Evolutionary conservation across 495 filamentous ascomycete species (phyloP), one percentile per base, ranked within the genome.

Genomic region (Daldinia vernicosa): DNA sequence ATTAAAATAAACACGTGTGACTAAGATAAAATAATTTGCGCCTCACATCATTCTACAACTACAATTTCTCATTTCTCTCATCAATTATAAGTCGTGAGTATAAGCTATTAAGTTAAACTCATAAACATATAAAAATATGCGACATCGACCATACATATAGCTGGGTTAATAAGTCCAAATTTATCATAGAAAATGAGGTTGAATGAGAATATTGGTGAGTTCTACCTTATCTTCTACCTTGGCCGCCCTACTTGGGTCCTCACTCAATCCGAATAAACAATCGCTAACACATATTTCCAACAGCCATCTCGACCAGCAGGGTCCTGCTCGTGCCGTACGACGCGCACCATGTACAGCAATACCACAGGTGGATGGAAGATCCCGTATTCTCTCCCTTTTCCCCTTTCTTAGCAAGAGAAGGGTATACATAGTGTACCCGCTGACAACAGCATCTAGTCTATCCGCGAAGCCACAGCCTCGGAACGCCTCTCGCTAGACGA

Each of bases 351-450:
- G 94, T 97, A 35, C 84, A 84, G 8, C 89, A 83, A 2, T 97
- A 97, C 71, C 92, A 97, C 70, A 80, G 87, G 74, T 97, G 94
- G 94, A 97, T 97, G 93, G 84, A 95, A 84, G 90, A 95, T 72
- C 85, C 89, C 63, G 93, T 95, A 81, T 59, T 76, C 65, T 26
- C 27, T 65, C 26, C 32, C 35, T 40, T 43, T 45, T 37, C 22
- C 9, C 50, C 43, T 3, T 32, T 19, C 9, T 53, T 24, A 17
- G 15, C n/a, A 19, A 47, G n/a, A 19, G 17, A 47, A 47, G 2
- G 1, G 7, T 19, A n/a, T 45, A 19, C 19, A n/a, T 12, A 15
- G 47, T 11, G 22, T 1, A 55, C 22, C 4, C 26, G 15, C 27
- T 66, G 39, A 72, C 59, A 22, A 35, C 22, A 17, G 0, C 8